Evolutionary conservation across 306 rosid species (phyloP), one percentile per base, ranked within the genome.

Genomic region (Casuarina cunninghamiana): DNA sequence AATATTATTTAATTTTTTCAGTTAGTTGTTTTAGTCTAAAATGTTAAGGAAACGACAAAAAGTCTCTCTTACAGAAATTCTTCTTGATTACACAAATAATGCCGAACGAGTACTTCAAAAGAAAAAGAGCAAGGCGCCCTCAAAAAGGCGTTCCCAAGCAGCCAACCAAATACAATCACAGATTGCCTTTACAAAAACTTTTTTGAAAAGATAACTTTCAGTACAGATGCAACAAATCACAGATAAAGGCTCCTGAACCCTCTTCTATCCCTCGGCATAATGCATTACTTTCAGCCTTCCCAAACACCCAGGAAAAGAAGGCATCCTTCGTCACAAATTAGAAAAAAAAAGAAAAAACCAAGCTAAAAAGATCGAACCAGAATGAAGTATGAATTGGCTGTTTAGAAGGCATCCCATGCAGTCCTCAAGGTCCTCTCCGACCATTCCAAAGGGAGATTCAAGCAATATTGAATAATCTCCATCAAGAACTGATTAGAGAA

Each of bases 161-260:
- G 85, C 90, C 76, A 87, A 85, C 78, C 93, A 85, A 87, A 86
- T 82, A 77, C 71, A 87, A 83, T 89, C 87, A 80, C 74, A 75
- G 15, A 35, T 81, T 79, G 83, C 77, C 89, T 86, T 79, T 74
- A 77, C 83, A 84, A 74, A 70, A 26, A 75, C 81, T 66, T 73
- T 55, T 81, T 75, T 78, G 83, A 86, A 91, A 81, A 92, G 84
- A 90, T 83, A 82, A 73, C 70, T 76, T 76, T 86, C 81, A 87
- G 84, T 91, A 82, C 53, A 80, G 73, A 82, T 75, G 85, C 86
- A 84, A 78, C 87, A 85, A 86, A 88, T 89, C 89, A 86, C 75
- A 72, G 81, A 80, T 89, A 84, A 49, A 79, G 49, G 3, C 12
- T 3, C 50, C 76, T 60, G 48, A 48, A 51, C 79, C 82, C 73